phyloP scores from a whole-genome alignment of 176 grass and related monocot genomes.

The Zoysia pacifica region DNA sequence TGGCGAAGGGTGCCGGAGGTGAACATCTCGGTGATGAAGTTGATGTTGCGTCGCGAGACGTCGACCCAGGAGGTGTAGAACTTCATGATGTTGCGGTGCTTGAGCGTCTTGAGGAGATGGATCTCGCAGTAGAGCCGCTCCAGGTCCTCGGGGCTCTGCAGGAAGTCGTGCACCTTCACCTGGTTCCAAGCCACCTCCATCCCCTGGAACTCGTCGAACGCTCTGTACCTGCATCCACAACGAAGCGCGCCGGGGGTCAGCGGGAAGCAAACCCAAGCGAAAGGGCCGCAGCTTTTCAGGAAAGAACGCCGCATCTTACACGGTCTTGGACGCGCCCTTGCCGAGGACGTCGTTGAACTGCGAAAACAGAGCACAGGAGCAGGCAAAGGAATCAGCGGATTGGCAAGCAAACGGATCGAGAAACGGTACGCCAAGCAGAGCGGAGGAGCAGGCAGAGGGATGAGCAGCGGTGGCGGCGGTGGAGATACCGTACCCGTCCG shows the following conservation, averaged over 20 bases:
- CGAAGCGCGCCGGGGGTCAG: neutral
- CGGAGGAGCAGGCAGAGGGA: neutral
- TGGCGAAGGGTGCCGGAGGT: conserved; percentile 93
- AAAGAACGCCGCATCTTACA: conserved; percentile 58
- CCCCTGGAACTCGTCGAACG: conserved; percentile 91
- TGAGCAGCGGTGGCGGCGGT: neutral
- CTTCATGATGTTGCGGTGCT: conserved; percentile 96
- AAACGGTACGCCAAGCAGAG: neutral
- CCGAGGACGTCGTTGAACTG: conserved; percentile 89
- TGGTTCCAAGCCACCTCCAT: conserved; percentile 99
- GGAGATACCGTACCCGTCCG: conserved; percentile 73
- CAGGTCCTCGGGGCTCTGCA: conserved; percentile 77
- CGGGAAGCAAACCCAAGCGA: neutral
- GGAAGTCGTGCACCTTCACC: conserved; percentile 88
- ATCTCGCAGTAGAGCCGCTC: conserved; percentile 99
- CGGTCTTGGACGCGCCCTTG: conserved; percentile 95
- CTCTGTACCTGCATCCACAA: conserved; percentile 65
- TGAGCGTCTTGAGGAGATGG: conserved; percentile 94
- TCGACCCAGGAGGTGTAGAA: conserved; percentile 98
- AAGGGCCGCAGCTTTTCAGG: neutral
- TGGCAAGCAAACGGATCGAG: conserved; percentile 22
- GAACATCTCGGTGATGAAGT: conserved; percentile 99
- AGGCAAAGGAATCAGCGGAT: conserved; percentile 35
- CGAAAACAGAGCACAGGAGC: neutral
- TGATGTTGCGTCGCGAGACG: conserved; percentile 77